phyloP scores from a whole-genome alignment of 2,329 filamentous ascomycete genomes.

The Aspergillus persii region DNA sequence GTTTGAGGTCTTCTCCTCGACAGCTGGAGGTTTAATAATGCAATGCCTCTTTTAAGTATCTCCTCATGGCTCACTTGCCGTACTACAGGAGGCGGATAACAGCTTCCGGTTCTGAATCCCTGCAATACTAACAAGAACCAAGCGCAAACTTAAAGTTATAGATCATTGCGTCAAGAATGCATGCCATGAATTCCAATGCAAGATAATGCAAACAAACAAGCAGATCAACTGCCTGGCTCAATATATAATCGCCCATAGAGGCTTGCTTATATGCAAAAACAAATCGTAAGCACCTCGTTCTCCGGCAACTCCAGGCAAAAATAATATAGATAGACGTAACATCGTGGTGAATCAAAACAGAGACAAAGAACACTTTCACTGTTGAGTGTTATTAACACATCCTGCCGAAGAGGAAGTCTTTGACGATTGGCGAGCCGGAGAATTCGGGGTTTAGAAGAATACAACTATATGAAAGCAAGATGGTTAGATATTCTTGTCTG shows the following conservation, averaged over 20 bases:
- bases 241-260: background rate
- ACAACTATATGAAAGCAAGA: slow-evolving; percentile 57
- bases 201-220: background rate
- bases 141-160: no score
- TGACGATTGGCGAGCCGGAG: slow-evolving; percentile 82
- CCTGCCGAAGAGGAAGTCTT: slow-evolving; percentile 75
- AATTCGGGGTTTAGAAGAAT: slow-evolving; percentile 92
- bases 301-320: slow-evolving; percentile 1
- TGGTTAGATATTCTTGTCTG: background rate
- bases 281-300: background rate
- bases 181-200: background rate
- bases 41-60: no score
- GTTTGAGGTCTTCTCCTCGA: background rate
- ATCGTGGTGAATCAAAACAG: slow-evolving; percentile 4
- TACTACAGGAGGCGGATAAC: no score
- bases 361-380: background rate
- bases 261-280: background rate
- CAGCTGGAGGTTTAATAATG: no score
- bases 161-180: no score
- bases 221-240: background rate
- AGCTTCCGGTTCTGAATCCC: no score
- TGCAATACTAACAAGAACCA: no score
- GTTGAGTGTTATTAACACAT: slow-evolving; percentile 20
- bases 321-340: slow-evolving; percentile 1
- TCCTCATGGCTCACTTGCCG: no score